These are phyloP conservation scores for Spathaspora arborariae DNA, from an alignment of 805 yeast genomes.

Conservation along the genomic window DNA sequence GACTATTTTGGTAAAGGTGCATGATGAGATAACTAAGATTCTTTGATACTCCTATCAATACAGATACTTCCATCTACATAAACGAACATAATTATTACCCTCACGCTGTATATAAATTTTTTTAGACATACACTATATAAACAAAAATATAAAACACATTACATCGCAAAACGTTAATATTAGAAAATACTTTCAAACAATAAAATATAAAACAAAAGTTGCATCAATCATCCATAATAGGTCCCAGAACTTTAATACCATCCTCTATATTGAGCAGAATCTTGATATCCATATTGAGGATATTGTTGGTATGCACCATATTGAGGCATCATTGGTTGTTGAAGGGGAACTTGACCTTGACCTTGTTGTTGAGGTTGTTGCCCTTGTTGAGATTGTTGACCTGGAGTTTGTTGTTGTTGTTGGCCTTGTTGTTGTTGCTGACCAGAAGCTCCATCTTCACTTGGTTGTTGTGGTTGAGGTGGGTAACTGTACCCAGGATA, in stretches of 20 bases:
- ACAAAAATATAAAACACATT: neutral
- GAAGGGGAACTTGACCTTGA: slow-evolving; percentile 24
- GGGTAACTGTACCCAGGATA: slow-evolving; percentile 29
- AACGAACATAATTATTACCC: neutral
- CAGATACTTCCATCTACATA: neutral
- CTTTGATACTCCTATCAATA: too few relatives aligned
- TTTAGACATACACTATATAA: neutral
- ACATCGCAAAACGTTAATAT: neutral
- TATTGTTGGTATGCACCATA: slow-evolving; percentile 46
- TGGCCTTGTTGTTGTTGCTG: slow-evolving; percentile 15
- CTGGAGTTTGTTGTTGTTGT: slow-evolving; percentile 1
- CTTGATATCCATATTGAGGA: slow-evolving; percentile 46
- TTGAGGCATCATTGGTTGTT: slow-evolving; percentile 40
- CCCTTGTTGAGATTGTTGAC: slow-evolving; percentile 15
- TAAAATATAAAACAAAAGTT: neutral
- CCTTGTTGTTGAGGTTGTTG: slow-evolving; percentile 10
- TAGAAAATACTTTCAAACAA: neutral
- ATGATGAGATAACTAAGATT: too few relatives aligned
- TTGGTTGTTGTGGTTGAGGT: slow-evolving; percentile 20
- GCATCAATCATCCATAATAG: neutral
- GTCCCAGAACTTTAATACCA: slow-evolving; percentile 30
- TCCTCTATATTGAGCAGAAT: slow-evolving; percentile 39
- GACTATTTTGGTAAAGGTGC: too few relatives aligned
- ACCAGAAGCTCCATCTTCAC: slow-evolving; percentile 1
- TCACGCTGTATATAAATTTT: neutral